phyloP scores from a whole-genome alignment of 805 yeast genomes.

The Kuraishia cidri region DNA sequence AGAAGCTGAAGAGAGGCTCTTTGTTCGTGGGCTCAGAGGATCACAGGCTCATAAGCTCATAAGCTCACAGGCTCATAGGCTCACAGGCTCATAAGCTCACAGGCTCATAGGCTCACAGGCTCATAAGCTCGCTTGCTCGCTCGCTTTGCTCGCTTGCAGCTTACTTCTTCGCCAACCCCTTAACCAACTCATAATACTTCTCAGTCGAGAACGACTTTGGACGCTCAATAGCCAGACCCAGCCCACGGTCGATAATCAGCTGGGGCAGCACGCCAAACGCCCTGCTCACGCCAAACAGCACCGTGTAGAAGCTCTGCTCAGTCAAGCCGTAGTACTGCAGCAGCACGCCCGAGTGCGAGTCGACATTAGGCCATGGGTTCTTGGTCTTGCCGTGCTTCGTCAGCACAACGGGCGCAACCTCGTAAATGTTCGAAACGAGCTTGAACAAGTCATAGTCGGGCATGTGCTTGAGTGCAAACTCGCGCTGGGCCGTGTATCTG shows the following conservation, averaged over 20 bases:
- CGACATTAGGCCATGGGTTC: slow-evolving; percentile 92
- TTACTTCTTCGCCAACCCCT: slow-evolving; percentile 15
- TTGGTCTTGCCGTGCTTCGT: slow-evolving; percentile 84
- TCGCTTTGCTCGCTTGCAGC: too few relatives aligned
- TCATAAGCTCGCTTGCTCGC: too few relatives aligned
- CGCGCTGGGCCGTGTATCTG: slow-evolving; percentile 79
- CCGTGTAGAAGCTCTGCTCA: slow-evolving; percentile 79
- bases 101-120: too few relatives aligned
- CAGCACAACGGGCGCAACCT: slow-evolving; percentile 76
- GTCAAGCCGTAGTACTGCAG: slow-evolving; percentile 81
- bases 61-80: too few relatives aligned
- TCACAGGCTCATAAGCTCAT: too few relatives aligned
- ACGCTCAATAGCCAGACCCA: slow-evolving; percentile 78
- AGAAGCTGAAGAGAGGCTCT: too few relatives aligned
- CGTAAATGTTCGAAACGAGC: slow-evolving; percentile 68
- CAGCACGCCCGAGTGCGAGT: slow-evolving; percentile 80
- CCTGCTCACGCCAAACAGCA: slow-evolving; percentile 79
- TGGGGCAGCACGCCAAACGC: slow-evolving; percentile 84
- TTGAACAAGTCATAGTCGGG: slow-evolving; percentile 76
- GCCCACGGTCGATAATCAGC: slow-evolving; percentile 76
- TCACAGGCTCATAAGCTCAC: too few relatives aligned
- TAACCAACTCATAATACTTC: slow-evolving; percentile 79
- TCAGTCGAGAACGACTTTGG: slow-evolving; percentile 92
- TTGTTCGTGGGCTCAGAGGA: too few relatives aligned
- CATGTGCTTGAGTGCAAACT: slow-evolving; percentile 66